Conservation (phyloP, 225 moss, liverwort and hornwort species). For the Pseudoscleropodium purum region DNA sequence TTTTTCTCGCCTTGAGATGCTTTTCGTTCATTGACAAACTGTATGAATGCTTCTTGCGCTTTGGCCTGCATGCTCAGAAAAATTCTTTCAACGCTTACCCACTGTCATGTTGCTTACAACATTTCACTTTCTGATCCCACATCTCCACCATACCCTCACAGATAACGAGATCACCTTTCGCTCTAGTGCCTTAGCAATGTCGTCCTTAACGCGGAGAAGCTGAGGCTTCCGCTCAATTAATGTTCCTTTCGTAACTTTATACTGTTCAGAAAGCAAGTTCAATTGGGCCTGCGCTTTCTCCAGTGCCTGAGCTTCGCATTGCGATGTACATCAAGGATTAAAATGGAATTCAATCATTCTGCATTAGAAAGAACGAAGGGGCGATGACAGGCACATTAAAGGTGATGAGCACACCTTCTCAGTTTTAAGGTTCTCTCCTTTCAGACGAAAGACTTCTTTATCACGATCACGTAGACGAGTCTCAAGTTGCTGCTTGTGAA, state of each 20-base stretch:
- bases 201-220: slow-evolving; percentile 51
- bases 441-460: slow-evolving; percentile 53
- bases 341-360: background rate
- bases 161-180: slow-evolving; percentile 41
- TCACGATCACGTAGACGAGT: slow-evolving; percentile 45
- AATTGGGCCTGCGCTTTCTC: slow-evolving; percentile 47
- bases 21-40: slow-evolving; percentile 53
- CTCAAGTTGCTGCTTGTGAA: slow-evolving; percentile 75
- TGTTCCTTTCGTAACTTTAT: slow-evolving; percentile 18
- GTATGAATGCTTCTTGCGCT: slow-evolving; percentile 29
- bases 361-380: background rate
- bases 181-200: slow-evolving; percentile 24
- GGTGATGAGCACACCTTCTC: slow-evolving; percentile 23
- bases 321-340: background rate
- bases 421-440: slow-evolving; percentile 67
- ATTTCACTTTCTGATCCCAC: background rate
- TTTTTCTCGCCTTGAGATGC: slow-evolving; percentile 50
- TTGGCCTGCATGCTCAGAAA: slow-evolving; percentile 26
- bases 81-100: background rate
- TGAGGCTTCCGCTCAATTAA: slow-evolving; percentile 54
- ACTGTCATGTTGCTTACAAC: background rate
- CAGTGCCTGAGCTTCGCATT: slow-evolving; percentile 32
- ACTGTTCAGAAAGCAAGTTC: slow-evolving; percentile 31
- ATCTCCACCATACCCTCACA: background rate
- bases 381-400: background rate